Evolutionary conservation across 306 rosid species (phyloP).

Genomic region (Ochetophila trinervis): DNA sequence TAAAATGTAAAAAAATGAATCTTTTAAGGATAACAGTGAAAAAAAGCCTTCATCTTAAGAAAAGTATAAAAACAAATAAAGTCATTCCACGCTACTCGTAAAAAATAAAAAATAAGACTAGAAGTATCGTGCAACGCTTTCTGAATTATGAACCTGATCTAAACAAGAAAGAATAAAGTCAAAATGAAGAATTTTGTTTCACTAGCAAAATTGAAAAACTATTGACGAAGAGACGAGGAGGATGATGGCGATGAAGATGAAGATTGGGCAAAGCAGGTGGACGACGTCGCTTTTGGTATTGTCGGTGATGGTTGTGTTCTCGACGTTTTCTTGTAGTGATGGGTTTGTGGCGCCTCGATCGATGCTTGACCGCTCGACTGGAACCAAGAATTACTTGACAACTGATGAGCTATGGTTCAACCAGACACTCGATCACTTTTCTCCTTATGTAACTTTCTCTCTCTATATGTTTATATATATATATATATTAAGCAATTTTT

Average conservation of each 20-base stretch:
- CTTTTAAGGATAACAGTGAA: no score
- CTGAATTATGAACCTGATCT: no score
- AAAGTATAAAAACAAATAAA: no score
- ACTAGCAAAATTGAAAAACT: no score
- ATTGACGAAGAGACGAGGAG: background rate
- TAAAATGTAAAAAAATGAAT: no score
- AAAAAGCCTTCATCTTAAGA: no score
- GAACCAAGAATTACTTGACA: constrained; percentile 39
- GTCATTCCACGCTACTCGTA: no score
- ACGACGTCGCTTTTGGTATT: constrained; percentile 25
- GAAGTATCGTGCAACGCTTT: no score
- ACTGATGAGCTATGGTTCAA: constrained; percentile 55
- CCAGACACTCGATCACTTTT: constrained; percentile 83
- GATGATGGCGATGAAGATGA: constrained; percentile 1
- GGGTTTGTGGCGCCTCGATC: constrained; percentile 44
- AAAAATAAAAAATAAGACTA: no score
- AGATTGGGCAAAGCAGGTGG: constrained; percentile 15
- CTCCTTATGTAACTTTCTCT: constrained; percentile 50
- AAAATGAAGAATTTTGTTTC: no score
- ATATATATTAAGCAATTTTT: background rate
- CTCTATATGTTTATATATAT: background rate
- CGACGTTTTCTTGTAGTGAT: constrained; percentile 18
- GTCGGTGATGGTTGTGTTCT: constrained; percentile 24
- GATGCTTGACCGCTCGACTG: constrained; percentile 35
- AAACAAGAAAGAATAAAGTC: no score